Percentiles rank a stretch among this genome's conserved stretches.
Evolutionary conservation across 1,284 basidiomycete species (phyloP).

Genomic region (Austroboletus olivaceoglutinosus): DNA sequence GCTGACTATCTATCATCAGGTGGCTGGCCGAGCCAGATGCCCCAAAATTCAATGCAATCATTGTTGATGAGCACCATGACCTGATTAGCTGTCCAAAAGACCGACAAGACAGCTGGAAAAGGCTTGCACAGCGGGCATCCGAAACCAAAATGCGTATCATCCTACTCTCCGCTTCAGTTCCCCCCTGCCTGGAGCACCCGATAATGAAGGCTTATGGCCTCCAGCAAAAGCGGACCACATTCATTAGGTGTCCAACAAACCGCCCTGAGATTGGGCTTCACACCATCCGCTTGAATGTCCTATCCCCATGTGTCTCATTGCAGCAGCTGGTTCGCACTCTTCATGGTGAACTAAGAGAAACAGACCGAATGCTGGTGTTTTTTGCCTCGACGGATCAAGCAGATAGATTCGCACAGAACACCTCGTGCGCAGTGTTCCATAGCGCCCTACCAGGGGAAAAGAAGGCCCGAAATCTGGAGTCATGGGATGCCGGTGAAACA

Average conservation of each 20-base stretch:
- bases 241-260: background rate
- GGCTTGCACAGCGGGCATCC: background rate
- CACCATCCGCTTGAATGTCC: too few relatives aligned
- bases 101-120: background rate
- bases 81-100: background rate
- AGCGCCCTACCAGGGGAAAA: background rate
- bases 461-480: background rate
- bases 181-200: background rate
- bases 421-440: background rate
- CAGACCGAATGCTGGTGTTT: too few relatives aligned
- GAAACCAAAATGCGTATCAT: background rate
- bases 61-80: constrained; percentile 8
- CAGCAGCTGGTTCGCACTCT: too few relatives aligned
- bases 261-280: background rate
- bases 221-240: background rate
- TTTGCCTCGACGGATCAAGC: too few relatives aligned
- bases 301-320: too few relatives aligned
- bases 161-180: background rate
- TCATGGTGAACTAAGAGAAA: too few relatives aligned
- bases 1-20: too few relatives aligned
- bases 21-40: too few relatives aligned
- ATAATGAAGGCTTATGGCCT: too few relatives aligned
- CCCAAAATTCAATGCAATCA: background rate
- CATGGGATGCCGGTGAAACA: background rate
- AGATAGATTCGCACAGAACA: too few relatives aligned